Evolutionary conservation across 192 early-diverging fungal genomes (phyloP).

Genomic region (Backusella tarrabulga): DNA sequence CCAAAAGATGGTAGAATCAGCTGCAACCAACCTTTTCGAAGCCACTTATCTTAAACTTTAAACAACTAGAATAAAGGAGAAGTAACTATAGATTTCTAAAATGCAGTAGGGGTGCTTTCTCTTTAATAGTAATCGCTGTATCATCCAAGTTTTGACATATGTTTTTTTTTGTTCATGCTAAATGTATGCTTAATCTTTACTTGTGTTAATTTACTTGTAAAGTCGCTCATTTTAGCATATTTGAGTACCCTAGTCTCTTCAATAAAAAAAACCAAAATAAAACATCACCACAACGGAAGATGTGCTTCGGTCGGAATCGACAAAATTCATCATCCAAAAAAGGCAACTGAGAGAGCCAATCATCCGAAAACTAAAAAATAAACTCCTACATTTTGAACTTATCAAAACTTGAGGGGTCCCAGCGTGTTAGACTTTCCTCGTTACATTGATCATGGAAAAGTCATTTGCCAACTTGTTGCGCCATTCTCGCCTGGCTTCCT

Average conservation of each 20-base stretch:
- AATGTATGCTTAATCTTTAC: neutral
- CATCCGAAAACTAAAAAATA: neutral
- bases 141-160: neutral
- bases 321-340: neutral
- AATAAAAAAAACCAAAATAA: too few species aligned
- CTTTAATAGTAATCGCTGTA: neutral
- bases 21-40: constrained; percentile 29
- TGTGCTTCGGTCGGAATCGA: neutral
- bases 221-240: neutral
- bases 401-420: neutral
- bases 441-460: constrained; percentile 14
- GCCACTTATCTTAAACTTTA: constrained; percentile 4
- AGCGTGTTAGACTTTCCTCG: neutral
- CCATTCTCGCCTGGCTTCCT: constrained; percentile 67
- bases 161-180: neutral
- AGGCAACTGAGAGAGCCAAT: neutral
- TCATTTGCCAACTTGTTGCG: constrained; percentile 50
- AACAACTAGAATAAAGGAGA: neutral
- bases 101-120: neutral
- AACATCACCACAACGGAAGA: too few species aligned
- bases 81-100: neutral
- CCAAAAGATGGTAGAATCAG: constrained; percentile 26
- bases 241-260: too few species aligned
- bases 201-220: neutral
- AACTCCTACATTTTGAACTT: neutral